phyloP scores from a whole-genome alignment of 1,139 yeast genomes.

The Scheffersomyces stambukii region DNA sequence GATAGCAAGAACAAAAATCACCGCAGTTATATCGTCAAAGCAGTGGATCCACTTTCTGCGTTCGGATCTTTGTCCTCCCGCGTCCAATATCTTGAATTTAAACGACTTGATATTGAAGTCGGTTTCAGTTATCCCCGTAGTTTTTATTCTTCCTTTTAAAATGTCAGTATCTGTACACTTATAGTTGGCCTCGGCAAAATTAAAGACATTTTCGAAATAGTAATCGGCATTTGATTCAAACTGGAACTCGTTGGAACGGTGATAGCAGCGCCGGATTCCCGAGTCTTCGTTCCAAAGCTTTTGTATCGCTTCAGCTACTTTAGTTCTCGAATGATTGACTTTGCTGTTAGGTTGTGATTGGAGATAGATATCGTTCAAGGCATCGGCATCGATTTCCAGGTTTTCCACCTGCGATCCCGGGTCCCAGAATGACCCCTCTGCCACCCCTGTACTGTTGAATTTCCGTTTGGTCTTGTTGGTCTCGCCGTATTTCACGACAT shows the following conservation, averaged over 20 bases:
- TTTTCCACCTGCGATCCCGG: slow-evolving; percentile 38
- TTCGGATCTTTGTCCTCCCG: slow-evolving; percentile 96
- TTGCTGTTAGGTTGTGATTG: not conserved
- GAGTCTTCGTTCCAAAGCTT: slow-evolving; percentile 64
- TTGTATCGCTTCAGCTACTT: slow-evolving; percentile 65
- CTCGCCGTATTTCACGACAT: slow-evolving; percentile 60
- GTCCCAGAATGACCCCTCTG: too few relatives aligned
- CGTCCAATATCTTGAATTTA: slow-evolving; percentile 79
- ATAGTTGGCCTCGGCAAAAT: slow-evolving; percentile 63
- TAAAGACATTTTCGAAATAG: slow-evolving; percentile 65
- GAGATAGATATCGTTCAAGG: not conserved
- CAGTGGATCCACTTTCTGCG: slow-evolving; percentile 96
- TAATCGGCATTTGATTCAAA: slow-evolving; percentile 76
- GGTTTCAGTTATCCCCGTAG: slow-evolving; percentile 93
- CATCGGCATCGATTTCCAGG: slow-evolving; percentile 12
- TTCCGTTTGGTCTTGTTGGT: slow-evolving; percentile 46
- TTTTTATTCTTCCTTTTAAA: slow-evolving; percentile 84
- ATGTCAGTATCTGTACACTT: slow-evolving; percentile 79
- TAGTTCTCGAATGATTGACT: slow-evolving; percentile 18
- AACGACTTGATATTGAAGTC: slow-evolving; percentile 65
- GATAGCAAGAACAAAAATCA: slow-evolving; percentile 86
- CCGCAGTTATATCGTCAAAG: slow-evolving; percentile 87
- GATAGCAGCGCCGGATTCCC: slow-evolving; percentile 62
- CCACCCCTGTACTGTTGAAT: slow-evolving; percentile 52
- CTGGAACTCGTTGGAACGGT: slow-evolving; percentile 72